Percentiles rank a stretch among this genome's conserved stretches.
These are phyloP conservation scores for Silene vulgaris DNA, from an alignment of 179 eudicot genomes.

Conservation along the genomic window DNA sequence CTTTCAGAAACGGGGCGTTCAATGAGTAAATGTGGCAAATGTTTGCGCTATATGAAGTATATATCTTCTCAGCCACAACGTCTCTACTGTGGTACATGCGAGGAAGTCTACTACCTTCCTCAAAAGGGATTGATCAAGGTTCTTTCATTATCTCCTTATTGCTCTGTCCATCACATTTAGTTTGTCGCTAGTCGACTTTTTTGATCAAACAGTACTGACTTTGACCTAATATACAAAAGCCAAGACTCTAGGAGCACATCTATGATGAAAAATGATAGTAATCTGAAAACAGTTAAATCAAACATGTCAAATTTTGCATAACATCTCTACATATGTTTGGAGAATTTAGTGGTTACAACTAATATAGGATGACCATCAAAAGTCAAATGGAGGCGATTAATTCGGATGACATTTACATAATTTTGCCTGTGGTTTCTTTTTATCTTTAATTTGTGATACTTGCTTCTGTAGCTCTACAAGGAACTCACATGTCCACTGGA, in stretches of 20 bases:
- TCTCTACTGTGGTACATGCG: slow-evolving; percentile 75
- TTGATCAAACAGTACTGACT: not conserved
- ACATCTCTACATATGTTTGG: not conserved
- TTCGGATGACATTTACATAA: not conserved
- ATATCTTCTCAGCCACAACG: slow-evolving; percentile 75
- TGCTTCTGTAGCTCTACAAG: slow-evolving; percentile 62
- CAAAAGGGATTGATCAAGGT: slow-evolving; percentile 89
- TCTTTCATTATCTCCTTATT: slow-evolving; percentile 1
- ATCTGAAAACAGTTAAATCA: not conserved
- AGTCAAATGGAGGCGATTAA: no score
- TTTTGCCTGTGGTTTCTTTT: not conserved
- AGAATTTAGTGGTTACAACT: no score
- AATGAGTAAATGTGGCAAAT: slow-evolving; percentile 87
- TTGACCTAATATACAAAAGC: not conserved
- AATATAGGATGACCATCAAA: no score
- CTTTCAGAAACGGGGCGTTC: slow-evolving; percentile 83
- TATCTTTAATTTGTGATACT: not conserved
- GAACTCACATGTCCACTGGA: slow-evolving; percentile 84
- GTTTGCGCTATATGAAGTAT: slow-evolving; percentile 85
- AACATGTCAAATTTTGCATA: not conserved
- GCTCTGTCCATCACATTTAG: not conserved
- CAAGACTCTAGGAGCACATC: no score
- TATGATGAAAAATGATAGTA: no score
- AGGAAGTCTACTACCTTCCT: slow-evolving; percentile 92
- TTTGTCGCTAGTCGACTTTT: not conserved